Conservation (phyloP, 148 eudicot species). For the Vaccinium vitisidaea region DNA sequence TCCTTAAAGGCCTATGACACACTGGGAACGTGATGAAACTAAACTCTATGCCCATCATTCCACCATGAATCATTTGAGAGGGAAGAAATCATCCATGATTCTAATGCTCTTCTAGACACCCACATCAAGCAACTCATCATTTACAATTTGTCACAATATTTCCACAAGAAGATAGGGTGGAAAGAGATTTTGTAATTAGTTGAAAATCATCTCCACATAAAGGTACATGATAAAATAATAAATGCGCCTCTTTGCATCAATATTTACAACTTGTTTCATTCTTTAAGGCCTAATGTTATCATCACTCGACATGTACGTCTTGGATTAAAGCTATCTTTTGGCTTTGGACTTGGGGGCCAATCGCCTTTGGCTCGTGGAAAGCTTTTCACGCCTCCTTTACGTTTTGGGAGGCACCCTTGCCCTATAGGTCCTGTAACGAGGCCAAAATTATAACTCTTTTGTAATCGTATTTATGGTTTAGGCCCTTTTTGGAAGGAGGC, state of each 20-base stretch:
- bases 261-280: neutral
- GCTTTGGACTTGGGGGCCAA: neutral
- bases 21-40: no score
- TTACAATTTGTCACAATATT: neutral
- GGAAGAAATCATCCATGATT: neutral
- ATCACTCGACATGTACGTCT: neutral
- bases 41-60: neutral
- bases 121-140: neutral
- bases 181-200: neutral
- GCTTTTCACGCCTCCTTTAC: neutral
- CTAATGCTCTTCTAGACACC: neutral
- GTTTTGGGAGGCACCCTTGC: neutral
- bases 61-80: slow-evolving; percentile 1
- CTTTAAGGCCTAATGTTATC: neutral
- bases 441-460: neutral
- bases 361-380: neutral
- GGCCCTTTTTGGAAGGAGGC: no score
- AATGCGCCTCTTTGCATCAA: neutral
- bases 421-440: neutral
- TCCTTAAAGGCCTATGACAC: no score
- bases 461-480: neutral
- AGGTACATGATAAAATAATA: neutral
- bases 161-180: neutral
- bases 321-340: neutral
- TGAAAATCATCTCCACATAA: neutral